A percentile compares a stretch with the other conserved stretches of the same genome.
These are phyloP conservation scores for Ascochyta fabae DNA, from an alignment of 2,329 filamentous ascomycete species.

Conservation along the genomic window DNA sequence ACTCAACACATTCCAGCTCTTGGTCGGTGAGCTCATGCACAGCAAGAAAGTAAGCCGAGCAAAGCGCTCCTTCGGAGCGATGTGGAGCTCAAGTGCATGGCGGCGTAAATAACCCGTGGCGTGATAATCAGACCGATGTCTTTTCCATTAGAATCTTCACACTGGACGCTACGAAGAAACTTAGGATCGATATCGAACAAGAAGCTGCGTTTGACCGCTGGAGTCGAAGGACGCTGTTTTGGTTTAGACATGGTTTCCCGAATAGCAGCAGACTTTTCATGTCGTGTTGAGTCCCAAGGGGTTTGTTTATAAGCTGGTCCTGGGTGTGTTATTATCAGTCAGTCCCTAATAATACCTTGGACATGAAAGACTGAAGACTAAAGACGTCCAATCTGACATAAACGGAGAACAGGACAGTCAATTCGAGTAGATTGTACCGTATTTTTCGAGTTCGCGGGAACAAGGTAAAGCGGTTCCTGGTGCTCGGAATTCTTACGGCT, in stretches of 20 bases:
- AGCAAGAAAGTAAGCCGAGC: slow-evolving; percentile 12
- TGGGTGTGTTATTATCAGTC: no score
- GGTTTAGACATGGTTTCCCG: no score
- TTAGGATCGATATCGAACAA: no score
- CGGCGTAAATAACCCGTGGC: not conserved
- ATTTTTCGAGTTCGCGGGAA: not conserved
- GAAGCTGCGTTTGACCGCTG: not conserved
- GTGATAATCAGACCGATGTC: not conserved
- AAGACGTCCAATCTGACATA: no score
- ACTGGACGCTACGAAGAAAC: not conserved
- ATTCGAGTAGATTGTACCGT: no score
- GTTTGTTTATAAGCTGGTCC: no score
- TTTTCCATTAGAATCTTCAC: not conserved
- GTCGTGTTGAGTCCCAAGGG: no score
- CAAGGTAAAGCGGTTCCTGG: not conserved
- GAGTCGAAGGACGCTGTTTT: no score
- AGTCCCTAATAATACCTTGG: no score
- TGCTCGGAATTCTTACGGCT: not conserved
- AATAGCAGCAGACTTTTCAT: no score
- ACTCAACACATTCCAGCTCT: not conserved
- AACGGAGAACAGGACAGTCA: no score
- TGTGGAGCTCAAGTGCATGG: not conserved
- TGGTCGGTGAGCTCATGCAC: slow-evolving; percentile 10
- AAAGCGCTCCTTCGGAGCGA: not conserved
- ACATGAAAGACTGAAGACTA: no score